phyloP scores from a whole-genome alignment of 257 asterid genomes.

The Solanum phureja region DNA sequence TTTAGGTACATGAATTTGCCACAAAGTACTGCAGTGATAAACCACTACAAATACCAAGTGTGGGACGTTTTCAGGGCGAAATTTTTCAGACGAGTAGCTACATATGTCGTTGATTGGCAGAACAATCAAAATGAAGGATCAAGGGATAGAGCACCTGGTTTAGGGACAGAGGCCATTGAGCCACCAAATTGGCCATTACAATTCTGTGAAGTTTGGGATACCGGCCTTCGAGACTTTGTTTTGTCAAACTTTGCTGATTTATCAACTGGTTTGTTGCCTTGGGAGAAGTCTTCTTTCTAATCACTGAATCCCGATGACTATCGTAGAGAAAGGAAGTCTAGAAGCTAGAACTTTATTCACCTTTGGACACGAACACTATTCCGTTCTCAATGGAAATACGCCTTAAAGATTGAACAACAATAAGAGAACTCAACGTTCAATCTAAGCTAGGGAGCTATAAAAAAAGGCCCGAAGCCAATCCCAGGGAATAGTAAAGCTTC shows the following conservation, averaged over 20 bases:
- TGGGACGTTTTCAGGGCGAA: conserved; percentile 86
- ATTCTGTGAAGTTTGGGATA: conserved; percentile 94
- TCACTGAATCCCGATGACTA: not conserved
- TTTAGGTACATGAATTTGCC: conserved; percentile 58
- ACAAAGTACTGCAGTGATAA: conserved; percentile 45
- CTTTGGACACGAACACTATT: not conserved
- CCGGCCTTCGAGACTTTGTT: conserved; percentile 75
- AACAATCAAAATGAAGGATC: conserved; percentile 91
- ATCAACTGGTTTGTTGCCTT: conserved; percentile 68
- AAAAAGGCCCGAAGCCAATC: not conserved
- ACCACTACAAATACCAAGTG: conserved; percentile 84
- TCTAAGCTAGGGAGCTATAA: not conserved
- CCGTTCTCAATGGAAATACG: not conserved
- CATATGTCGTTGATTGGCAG: conserved; percentile 87
- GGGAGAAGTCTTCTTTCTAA: conserved; percentile 43
- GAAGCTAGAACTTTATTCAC: not conserved
- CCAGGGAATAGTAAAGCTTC: not conserved
- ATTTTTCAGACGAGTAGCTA: conserved; percentile 86
- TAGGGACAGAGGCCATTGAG: conserved; percentile 94
- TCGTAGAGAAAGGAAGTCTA: not conserved
- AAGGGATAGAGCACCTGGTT: conserved; percentile 89
- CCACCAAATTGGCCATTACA: conserved; percentile 77
- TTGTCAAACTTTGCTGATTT: conserved; percentile 52
- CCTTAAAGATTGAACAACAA: not conserved
- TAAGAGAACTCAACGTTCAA: not conserved